A percentile compares a stretch with the other conserved stretches of the same genome.
Evolutionary conservation across 2,329 filamentous ascomycete species (phyloP).

Genomic region (Nigrospora sphaerica): DNA sequence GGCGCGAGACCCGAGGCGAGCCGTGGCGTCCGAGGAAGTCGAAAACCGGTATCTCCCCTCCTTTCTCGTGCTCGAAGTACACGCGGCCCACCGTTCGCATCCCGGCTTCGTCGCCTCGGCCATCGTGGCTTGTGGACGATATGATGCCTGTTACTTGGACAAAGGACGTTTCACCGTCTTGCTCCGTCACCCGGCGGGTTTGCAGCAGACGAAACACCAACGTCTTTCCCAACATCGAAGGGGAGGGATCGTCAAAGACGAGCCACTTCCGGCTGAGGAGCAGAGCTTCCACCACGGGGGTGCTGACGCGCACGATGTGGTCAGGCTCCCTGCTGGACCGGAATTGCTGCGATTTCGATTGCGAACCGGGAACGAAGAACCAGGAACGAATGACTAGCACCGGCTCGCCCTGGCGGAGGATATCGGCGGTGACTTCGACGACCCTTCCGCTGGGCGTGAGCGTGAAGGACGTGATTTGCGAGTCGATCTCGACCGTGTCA

Average conservation of each 20-base stretch:
- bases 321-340: constrained; percentile 93
- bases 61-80: constrained; percentile 84
- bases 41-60: constrained; percentile 91
- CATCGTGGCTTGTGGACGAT: too few relatives aligned
- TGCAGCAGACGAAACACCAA: constrained; percentile 92
- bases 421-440: constrained; percentile 97
- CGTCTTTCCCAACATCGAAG: constrained; percentile 86
- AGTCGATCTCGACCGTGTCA: constrained; percentile 84
- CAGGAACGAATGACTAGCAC: constrained; percentile 99
- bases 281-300: constrained; percentile 85
- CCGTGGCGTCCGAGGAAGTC: constrained; percentile 93
- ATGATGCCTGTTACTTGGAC: too few relatives aligned
- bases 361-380: constrained; percentile 89
- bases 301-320: constrained; percentile 82
- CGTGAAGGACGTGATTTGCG: constrained; percentile 93
- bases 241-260: constrained; percentile 61
- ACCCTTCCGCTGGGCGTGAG: constrained; percentile 98
- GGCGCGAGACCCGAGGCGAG: constrained; percentile 85
- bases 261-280: constrained; percentile 98
- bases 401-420: constrained; percentile 70
- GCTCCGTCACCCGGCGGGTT: constrained; percentile 88
- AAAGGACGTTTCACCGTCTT: constrained; percentile 45
- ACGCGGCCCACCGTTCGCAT: constrained; percentile 89
- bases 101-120: constrained; percentile 58
- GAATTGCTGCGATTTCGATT: constrained; percentile 95